phyloP scores from a whole-genome alignment of 106 monocot species.

The Dioscorea zingiberensis region DNA sequence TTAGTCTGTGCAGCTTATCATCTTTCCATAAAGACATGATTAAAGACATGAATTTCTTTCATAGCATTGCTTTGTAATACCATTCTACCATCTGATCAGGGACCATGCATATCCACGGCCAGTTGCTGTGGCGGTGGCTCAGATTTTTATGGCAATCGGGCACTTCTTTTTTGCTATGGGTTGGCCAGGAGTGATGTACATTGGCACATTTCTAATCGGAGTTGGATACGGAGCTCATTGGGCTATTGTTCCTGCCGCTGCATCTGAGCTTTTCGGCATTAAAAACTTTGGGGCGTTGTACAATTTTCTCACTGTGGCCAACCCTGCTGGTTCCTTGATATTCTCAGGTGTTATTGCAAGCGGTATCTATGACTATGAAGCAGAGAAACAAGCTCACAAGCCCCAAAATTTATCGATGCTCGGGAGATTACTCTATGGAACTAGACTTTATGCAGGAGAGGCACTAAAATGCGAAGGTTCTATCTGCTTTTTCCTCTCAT shows the following conservation, averaged over 20 bases:
- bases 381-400: conserved; percentile 42
- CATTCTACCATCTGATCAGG: conserved; percentile 18
- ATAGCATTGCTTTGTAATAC: not conserved
- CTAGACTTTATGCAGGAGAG: conserved; percentile 8
- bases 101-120: conserved; percentile 69
- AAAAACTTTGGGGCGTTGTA: conserved; percentile 65
- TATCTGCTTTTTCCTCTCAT: conserved; percentile 72
- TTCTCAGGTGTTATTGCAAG: conserved; percentile 70
- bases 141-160: conserved; percentile 56
- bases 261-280: conserved; percentile 69
- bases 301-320: conserved; percentile 69
- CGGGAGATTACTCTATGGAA: not conserved
- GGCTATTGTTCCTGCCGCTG: conserved; percentile 77
- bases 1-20: no score
- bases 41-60: no score
- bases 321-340: conserved; percentile 63
- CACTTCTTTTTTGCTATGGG: conserved; percentile 75
- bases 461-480: conserved; percentile 34
- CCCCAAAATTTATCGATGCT: conserved; percentile 10
- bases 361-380: conserved; percentile 63
- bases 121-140: conserved; percentile 47
- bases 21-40: no score
- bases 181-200: conserved; percentile 68
- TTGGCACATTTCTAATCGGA: conserved; percentile 62
- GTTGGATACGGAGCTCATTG: conserved; percentile 79